Percentiles rank a stretch among this genome's conserved stretches.
Conservation (phyloP, 345 rosid genomes). For the Kernera saxatilis region DNA sequence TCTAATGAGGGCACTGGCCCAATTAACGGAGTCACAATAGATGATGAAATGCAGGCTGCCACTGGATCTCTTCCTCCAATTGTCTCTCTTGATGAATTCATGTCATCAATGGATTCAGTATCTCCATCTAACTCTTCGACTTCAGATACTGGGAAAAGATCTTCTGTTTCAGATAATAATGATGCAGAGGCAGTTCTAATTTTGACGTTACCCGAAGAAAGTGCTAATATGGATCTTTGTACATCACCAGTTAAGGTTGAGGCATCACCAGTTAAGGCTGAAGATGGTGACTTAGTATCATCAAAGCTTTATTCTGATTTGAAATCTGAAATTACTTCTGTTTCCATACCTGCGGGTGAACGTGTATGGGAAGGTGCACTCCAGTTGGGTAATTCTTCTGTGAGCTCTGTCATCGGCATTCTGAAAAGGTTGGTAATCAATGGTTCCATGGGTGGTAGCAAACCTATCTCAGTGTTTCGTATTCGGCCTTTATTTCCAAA, state of each 20-base stretch:
- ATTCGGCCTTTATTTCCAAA: not conserved
- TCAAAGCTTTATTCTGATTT: constrained; percentile 9
- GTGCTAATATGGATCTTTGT: constrained; percentile 23
- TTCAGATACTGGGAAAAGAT: constrained; percentile 35
- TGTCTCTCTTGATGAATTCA: constrained; percentile 83
- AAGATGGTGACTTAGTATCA: constrained; percentile 13
- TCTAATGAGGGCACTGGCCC: constrained; percentile 36
- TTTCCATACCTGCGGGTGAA: constrained; percentile 37
- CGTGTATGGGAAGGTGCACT: constrained; percentile 72
- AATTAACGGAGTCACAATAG: constrained; percentile 59
- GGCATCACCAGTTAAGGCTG: constrained; percentile 25
- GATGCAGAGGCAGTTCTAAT: constrained; percentile 25
- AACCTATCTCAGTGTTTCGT: not conserved
- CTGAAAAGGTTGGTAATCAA: constrained; percentile 54
- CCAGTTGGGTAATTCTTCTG: constrained; percentile 48
- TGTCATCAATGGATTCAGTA: constrained; percentile 67
- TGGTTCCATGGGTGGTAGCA: not conserved
- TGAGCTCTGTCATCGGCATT: constrained; percentile 46
- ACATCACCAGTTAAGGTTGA: not conserved
- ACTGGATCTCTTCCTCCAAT: constrained; percentile 80
- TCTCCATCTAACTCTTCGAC: constrained; percentile 65
- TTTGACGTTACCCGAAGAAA: constrained; percentile 33
- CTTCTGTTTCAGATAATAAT: constrained; percentile 28
- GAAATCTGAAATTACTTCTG: constrained; percentile 18
- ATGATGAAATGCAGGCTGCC: constrained; percentile 63